Evolutionary conservation across 164 flowering plant species (phyloP).

Genomic region (Chimonanthus salicifolius): DNA sequence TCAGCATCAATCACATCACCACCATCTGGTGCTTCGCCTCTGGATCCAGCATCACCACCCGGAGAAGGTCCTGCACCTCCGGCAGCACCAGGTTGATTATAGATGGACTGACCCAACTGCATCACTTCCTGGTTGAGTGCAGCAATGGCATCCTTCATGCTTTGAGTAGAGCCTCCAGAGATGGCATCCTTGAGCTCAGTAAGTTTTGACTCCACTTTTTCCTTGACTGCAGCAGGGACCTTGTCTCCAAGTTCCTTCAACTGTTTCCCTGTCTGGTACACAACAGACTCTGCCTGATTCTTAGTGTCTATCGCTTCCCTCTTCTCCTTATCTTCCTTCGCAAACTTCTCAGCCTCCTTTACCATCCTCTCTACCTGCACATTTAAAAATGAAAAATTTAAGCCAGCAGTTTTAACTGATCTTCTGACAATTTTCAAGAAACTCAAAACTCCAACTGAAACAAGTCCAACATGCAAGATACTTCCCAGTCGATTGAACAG

Average conservation of each 20-base stretch:
- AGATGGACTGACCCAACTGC: conserved; percentile 76
- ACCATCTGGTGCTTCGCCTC: conserved; percentile 43
- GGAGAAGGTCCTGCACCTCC: conserved; percentile 38
- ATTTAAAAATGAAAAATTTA: background rate
- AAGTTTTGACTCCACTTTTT: conserved; percentile 64
- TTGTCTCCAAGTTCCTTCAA: conserved; percentile 76
- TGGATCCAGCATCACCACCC: conserved; percentile 36
- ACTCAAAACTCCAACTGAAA: background rate
- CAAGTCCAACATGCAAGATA: no score
- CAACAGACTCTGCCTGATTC: conserved; percentile 71
- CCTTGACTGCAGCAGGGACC: conserved; percentile 60
- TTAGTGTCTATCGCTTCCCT: conserved; percentile 80
- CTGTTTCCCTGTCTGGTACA: conserved; percentile 79
- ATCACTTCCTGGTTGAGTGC: conserved; percentile 77
- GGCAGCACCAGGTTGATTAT: conserved; percentile 59
- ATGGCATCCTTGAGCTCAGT: conserved; percentile 62
- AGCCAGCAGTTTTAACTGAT: background rate
- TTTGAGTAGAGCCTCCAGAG: conserved; percentile 51
- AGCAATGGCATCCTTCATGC: conserved; percentile 66
- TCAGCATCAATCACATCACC: conserved; percentile 62
- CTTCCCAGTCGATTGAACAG: no score
- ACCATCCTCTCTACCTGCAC: conserved; percentile 74
- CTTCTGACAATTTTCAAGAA: background rate
- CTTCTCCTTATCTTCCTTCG: conserved; percentile 77
- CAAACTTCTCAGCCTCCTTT: conserved; percentile 60